Conservation (phyloP, 192 early-diverging fungal species). For the Funneliformis mosseae region DNA sequence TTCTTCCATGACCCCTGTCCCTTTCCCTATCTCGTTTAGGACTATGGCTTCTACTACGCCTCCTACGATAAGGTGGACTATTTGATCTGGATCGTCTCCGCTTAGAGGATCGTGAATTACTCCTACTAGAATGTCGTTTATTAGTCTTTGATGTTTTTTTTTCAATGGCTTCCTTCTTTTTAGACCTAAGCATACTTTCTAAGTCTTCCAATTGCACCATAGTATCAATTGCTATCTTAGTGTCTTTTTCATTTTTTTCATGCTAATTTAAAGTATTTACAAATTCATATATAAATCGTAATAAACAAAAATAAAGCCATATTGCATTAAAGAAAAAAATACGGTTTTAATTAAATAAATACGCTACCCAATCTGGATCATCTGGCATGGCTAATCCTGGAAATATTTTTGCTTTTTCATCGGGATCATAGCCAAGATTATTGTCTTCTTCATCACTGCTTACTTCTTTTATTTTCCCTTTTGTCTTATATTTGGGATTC, state of each 20-base stretch:
- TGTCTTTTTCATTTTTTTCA: conserved; percentile 50
- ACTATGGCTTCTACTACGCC: conserved; percentile 41
- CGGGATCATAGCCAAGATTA: conserved; percentile 30
- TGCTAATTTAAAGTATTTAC: neutral
- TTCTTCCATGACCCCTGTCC: conserved; percentile 31
- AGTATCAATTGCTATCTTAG: conserved; percentile 51
- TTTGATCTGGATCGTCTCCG: conserved; percentile 26
- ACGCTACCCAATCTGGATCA: conserved; percentile 50
- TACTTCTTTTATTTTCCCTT: conserved; percentile 30
- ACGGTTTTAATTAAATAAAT: neutral
- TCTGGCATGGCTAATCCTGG: conserved; percentile 75
- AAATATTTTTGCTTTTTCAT: conserved; percentile 67
- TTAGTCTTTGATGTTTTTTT: conserved; percentile 39
- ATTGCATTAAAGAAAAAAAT: neutral
- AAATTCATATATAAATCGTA: neutral
- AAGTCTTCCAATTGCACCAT: conserved; percentile 66
- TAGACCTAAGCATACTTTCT: conserved; percentile 10
- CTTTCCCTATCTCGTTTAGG: conserved; percentile 35
- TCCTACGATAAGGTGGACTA: conserved; percentile 34
- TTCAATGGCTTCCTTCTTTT: conserved; percentile 36
- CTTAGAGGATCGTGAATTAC: conserved; percentile 28
- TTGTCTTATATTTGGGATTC: conserved; percentile 59
- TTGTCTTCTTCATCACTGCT: neutral
- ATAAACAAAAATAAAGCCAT: neutral
- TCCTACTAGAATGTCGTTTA: conserved; percentile 38